A percentile compares a stretch with the other conserved stretches of the same genome.
phyloP scores from a whole-genome alignment of 2,329 filamentous ascomycete species.

The Whalleya microplaca region DNA sequence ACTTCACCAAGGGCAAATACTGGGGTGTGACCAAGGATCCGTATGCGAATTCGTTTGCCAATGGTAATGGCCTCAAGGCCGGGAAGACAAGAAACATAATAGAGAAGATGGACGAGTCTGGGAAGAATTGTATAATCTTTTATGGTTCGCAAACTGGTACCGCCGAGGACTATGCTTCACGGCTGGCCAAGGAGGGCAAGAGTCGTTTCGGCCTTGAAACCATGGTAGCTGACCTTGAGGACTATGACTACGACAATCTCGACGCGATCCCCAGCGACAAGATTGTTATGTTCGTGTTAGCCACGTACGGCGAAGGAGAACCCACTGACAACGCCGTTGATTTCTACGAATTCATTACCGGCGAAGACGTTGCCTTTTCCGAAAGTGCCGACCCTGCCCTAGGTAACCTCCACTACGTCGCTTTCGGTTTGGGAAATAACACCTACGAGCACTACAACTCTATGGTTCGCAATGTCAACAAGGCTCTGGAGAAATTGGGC shows the following conservation, averaged over 20 bases:
- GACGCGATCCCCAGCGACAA: conserved; percentile 89
- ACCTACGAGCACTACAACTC: conserved; percentile 99
- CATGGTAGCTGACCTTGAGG: conserved; percentile 97
- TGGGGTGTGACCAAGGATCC: conserved; percentile 90
- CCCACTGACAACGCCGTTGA: conserved; percentile 98
- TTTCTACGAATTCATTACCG: conserved; percentile 94
- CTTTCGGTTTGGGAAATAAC: conserved; percentile 97
- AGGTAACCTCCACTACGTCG: conserved; percentile 84
- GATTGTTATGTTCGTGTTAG: conserved; percentile 90
- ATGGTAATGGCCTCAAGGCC: conserved; percentile 70
- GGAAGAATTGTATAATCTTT: conserved; percentile 98
- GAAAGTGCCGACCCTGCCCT: conserved; percentile 75
- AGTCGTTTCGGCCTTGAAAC: conserved; percentile 95
- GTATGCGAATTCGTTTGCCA: conserved; percentile 76
- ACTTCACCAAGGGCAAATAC: conserved; percentile 96
- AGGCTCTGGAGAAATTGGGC: conserved; percentile 79
- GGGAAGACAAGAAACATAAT: conserved; percentile 90
- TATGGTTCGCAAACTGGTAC: conserved; percentile 99
- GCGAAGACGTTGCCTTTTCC: conserved; percentile 81
- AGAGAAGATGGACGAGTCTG: conserved; percentile 92
- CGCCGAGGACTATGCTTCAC: conserved; percentile 95
- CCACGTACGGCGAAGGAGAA: conserved; percentile 97
- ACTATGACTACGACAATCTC: conserved; percentile 95
- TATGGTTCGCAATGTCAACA: conserved; percentile 92
- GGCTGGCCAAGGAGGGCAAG: conserved; percentile 95